Conservation (phyloP, 805 yeast genomes). For the Millerago galiae region DNA sequence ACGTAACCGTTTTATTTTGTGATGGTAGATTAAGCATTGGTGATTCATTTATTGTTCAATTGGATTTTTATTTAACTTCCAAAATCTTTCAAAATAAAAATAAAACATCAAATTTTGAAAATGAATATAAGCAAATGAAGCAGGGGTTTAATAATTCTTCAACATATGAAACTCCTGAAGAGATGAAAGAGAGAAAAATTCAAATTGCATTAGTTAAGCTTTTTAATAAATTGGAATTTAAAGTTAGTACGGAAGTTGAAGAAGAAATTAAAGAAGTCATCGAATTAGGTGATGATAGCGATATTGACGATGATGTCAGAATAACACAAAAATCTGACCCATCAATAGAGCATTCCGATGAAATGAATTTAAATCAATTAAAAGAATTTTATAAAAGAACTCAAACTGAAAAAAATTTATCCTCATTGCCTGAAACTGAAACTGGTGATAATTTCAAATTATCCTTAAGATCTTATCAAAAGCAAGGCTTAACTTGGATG, state of each 20-base stretch:
- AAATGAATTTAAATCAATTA: slow-evolving; percentile 63
- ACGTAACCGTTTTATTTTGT: slow-evolving; percentile 51
- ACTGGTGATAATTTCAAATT: slow-evolving; percentile 44
- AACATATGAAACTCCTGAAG: slow-evolving; percentile 46
- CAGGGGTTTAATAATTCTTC: slow-evolving; percentile 8
- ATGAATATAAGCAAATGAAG: slow-evolving; percentile 16
- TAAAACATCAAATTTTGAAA: slow-evolving; percentile 14
- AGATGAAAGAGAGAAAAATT: slow-evolving; percentile 42
- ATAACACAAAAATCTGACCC: not conserved
- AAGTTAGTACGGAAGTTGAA: slow-evolving; percentile 12
- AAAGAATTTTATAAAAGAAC: slow-evolving; percentile 70
- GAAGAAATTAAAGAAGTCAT: slow-evolving; percentile 23
- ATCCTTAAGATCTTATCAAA: slow-evolving; percentile 69
- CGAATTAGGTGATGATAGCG: slow-evolving; percentile 33
- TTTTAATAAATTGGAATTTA: slow-evolving; percentile 44
- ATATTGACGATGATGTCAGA: slow-evolving; percentile 33
- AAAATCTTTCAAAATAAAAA: slow-evolving; percentile 18
- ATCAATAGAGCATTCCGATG: slow-evolving; percentile 23
- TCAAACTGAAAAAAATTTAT: slow-evolving; percentile 51
- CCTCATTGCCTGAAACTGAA: slow-evolving; percentile 57
- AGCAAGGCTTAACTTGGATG: slow-evolving; percentile 87
- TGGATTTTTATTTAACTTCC: slow-evolving; percentile 56
- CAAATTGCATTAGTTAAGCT: slow-evolving; percentile 50
- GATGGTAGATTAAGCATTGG: slow-evolving; percentile 63
- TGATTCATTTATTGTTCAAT: slow-evolving; percentile 63